phyloP scores from a whole-genome alignment of 805 yeast genomes.

The Saturnispora hagleri region DNA sequence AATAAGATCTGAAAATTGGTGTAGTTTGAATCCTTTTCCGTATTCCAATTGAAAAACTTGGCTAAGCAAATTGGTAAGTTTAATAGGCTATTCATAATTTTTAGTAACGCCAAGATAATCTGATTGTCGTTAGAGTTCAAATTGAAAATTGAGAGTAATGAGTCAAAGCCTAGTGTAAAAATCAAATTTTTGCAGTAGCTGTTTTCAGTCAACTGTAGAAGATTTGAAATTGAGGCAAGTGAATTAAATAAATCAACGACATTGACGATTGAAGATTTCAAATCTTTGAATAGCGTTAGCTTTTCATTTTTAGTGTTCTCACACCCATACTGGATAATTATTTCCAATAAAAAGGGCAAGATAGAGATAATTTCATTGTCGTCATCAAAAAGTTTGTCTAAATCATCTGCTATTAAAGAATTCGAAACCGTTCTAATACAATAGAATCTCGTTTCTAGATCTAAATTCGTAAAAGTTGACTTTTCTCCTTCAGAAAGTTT shows the following conservation, averaged over 20 bases:
- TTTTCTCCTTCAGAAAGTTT: slow-evolving; percentile 17
- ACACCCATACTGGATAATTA: slow-evolving; percentile 32
- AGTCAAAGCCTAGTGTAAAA: slow-evolving; percentile 29
- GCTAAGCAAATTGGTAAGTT: slow-evolving; percentile 33
- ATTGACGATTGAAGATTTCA: slow-evolving; percentile 23
- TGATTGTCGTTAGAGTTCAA: slow-evolving; percentile 29
- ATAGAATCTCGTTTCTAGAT: slow-evolving; percentile 19
- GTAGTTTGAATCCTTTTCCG: slow-evolving; percentile 26
- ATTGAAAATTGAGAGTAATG: slow-evolving; percentile 22
- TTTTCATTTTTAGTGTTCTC: slow-evolving; percentile 11
- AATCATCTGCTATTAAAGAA: slow-evolving; percentile 32
- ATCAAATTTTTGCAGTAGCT: slow-evolving; percentile 28
- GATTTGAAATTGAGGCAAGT: slow-evolving; percentile 41
- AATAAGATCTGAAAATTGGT: slow-evolving; percentile 35
- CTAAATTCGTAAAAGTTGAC: slow-evolving; percentile 6
- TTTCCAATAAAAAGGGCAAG: slow-evolving; percentile 41
- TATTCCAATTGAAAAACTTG: slow-evolving; percentile 47
- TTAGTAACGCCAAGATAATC: slow-evolving; percentile 40
- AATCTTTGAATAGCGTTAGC: slow-evolving; percentile 16
- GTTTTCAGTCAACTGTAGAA: slow-evolving; percentile 32
- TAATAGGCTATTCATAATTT: slow-evolving; percentile 39
- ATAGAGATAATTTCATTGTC: slow-evolving; percentile 33
- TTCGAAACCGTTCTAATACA: slow-evolving; percentile 38
- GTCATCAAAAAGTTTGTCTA: slow-evolving; percentile 34
- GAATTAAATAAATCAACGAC: slow-evolving; percentile 34